These are phyloP conservation scores for Tetrahymena thermophila DNA, from an alignment of 73 alveolate species.

Conservation along the genomic window DNA sequence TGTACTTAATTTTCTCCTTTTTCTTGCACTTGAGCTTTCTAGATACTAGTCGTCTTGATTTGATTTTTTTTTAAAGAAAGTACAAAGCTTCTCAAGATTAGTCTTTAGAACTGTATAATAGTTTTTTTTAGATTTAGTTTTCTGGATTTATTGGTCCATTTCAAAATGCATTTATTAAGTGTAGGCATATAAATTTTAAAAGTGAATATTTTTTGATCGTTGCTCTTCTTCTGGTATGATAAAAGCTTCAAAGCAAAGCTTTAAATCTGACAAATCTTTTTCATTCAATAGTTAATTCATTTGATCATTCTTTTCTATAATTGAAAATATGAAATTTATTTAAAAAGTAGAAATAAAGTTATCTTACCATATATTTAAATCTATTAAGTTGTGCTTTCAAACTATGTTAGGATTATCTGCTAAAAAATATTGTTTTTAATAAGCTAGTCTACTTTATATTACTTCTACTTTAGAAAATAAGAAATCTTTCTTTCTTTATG, in stretches of 20 bases:
- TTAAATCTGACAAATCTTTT: neutral
- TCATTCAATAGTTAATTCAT: neutral
- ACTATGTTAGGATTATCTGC: neutral
- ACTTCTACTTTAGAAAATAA: neutral
- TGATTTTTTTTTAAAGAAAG: neutral
- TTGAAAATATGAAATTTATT: neutral
- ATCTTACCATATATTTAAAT: neutral
- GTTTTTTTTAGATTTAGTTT: neutral
- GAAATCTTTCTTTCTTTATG: neutral
- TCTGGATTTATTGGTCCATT: neutral
- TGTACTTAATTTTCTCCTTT: neutral
- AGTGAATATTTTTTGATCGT: neutral
- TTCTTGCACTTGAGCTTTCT: neutral
- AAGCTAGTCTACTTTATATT: neutral
- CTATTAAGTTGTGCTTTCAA: neutral
- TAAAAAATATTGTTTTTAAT: neutral
- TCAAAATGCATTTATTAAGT: neutral
- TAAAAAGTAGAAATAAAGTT: neutral
- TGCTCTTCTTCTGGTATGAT: neutral
- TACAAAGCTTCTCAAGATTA: neutral
- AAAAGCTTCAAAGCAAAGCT: neutral
- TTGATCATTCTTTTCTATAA: neutral
- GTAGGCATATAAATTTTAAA: neutral
- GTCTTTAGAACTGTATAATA: neutral
- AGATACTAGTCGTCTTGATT: neutral